Base-by-base conservation (phyloP, 2,329 filamentous ascomycete species). In the Claviceps pazoutovae region DNA sequence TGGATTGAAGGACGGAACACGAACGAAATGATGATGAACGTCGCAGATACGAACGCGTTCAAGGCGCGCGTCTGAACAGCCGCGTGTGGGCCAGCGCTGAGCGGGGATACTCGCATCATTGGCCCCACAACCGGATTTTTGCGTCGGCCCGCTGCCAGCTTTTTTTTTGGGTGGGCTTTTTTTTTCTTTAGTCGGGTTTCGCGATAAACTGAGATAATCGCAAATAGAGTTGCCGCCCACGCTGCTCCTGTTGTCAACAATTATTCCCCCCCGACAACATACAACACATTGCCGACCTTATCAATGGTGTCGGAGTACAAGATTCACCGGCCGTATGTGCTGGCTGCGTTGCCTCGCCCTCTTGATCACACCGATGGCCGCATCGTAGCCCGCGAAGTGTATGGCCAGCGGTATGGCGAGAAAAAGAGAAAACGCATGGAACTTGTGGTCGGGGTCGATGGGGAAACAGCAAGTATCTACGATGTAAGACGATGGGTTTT, bases 381-480 rank as follows among this genome's bases (percentile, higher is more conserved):
- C 53, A 81, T 78, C 63, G 73, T 75, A 39, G 75, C 80, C 13
- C 73, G 78, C 56, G 78, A 83, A 56, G 79, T 84, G 39, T 80
- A 75, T 58, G 79, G 79, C 55, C 76, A 78, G 62, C 71, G 73
- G 57, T 70, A 75, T 49, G 76, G 74, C 21, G 72, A 73, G 36
- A 80, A 76, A 66, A 82, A 78, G 67, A 74, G 76, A 58, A 82
- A 82, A 67, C 75, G 81, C 58, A 72, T 80, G 9, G 81, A 84
- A 60, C 63, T 84, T 47, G 76, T 74, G 9, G 77, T 84, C 30
- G 81, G 80, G 19, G 74, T 80, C 59, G 79, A 84, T 62, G 81
- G 81, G 54, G 80, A 84, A 61, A 76, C 79, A 4, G 70, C 81
- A 2, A 83, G 81, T 57, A 74, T 84, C 43, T 84, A 84, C 59